Conservation (phyloP, 2,329 filamentous ascomycete species). For the Esteya vermicola region DNA sequence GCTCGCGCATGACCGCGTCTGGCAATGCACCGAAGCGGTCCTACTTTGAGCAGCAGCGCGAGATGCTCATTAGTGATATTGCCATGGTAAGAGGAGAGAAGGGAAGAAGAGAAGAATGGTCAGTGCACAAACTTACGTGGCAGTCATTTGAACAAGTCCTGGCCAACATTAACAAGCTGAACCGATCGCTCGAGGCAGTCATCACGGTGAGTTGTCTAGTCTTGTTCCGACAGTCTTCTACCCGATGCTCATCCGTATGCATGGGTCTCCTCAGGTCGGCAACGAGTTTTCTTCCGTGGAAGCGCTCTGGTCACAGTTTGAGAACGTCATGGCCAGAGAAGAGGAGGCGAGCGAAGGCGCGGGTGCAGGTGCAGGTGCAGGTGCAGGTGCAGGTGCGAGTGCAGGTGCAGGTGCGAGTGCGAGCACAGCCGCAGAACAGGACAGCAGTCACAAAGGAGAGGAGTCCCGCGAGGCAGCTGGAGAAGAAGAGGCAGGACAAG, state of each 20-base stretch:
- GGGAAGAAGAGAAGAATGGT: neutral
- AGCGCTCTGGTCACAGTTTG: conserved; percentile 92
- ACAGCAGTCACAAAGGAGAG: too few relatives aligned
- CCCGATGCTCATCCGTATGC: too few relatives aligned
- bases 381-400: neutral
- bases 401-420: neutral
- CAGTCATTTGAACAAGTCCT: conserved; percentile 78
- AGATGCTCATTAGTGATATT: conserved; percentile 57
- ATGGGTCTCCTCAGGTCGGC: conserved; percentile 62
- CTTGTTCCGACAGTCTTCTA: neutral
- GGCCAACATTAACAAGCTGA: conserved; percentile 90
- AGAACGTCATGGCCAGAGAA: conserved; percentile 76
- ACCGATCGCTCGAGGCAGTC: conserved; percentile 80
- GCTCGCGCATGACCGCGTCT: neutral
- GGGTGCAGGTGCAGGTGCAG: neutral
- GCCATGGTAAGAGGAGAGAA: conserved; percentile 40
- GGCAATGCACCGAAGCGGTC: conserved; percentile 25
- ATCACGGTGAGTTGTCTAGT: conserved; percentile 50
- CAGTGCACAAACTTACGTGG: neutral
- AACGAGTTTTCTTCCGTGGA: conserved; percentile 98
- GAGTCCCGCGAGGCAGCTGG: neutral
- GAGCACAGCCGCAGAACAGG: neutral
- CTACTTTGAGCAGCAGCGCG: conserved; percentile 66
- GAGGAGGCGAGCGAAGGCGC: conserved; percentile 11
- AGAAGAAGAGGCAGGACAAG: neutral